A percentile compares a stretch with the other conserved stretches of the same genome.
These are phyloP conservation scores for Penicillium simplicissimum DNA, from an alignment of 495 filamentous ascomycete species.

Conservation along the genomic window DNA sequence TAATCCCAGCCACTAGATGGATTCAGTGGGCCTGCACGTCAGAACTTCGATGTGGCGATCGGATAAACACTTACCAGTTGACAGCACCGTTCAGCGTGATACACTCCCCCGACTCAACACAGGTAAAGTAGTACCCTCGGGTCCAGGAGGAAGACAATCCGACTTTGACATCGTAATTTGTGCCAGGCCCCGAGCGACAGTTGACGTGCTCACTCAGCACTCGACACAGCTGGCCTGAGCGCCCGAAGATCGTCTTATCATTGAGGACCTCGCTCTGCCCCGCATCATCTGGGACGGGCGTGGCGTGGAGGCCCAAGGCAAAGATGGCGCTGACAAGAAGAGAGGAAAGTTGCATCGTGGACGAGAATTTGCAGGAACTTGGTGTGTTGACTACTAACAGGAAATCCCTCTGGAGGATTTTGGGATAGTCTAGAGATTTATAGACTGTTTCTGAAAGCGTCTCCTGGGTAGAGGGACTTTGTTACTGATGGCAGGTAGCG, in stretches of 20 bases:
- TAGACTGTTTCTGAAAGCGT: background rate
- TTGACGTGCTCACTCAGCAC: background rate
- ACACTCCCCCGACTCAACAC: background rate
- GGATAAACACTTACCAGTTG: background rate
- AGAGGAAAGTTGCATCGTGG: background rate
- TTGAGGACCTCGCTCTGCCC: background rate
- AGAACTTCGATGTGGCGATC: background rate
- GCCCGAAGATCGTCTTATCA: background rate
- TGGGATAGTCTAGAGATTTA: background rate
- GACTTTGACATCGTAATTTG: background rate
- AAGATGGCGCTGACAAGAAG: background rate
- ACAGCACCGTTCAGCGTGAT: background rate
- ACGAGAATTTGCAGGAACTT: background rate
- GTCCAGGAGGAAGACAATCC: background rate
- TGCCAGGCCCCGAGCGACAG: background rate
- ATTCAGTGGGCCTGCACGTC: background rate
- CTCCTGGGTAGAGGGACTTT: background rate
- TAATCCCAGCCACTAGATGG: background rate
- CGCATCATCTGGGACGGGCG: background rate
- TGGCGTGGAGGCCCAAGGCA: background rate
- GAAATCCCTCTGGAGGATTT: background rate
- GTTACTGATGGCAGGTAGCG: background rate
- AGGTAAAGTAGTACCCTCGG: conserved; percentile 1
- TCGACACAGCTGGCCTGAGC: conserved; percentile 1
- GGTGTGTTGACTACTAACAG: background rate